These are phyloP conservation scores for Astrothelium macrocarpum DNA, from an alignment of 495 filamentous ascomycete genomes.

Conservation along the genomic window DNA sequence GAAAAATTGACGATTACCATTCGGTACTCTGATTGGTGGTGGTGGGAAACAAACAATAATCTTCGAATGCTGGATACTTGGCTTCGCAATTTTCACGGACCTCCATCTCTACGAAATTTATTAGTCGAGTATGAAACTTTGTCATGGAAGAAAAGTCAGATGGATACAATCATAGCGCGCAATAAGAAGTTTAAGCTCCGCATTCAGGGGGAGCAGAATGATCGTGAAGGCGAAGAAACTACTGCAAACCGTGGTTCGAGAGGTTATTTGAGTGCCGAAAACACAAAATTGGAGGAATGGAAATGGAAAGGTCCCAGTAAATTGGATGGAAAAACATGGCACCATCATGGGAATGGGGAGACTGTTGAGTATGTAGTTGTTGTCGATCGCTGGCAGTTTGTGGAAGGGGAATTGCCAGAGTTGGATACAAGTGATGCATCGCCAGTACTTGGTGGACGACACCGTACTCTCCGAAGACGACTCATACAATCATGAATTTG, in stretches of 20 bases:
- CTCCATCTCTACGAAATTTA: background rate
- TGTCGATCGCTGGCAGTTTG: background rate
- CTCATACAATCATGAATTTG: background rate
- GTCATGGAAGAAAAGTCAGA: background rate
- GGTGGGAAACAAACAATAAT: background rate
- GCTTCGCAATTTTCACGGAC: background rate
- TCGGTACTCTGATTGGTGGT: slow-evolving; percentile 2
- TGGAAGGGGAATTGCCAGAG: background rate
- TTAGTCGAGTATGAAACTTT: background rate
- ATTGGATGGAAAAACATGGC: background rate
- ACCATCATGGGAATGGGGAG: background rate
- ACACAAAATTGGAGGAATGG: background rate
- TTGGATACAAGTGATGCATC: background rate
- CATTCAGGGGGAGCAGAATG: background rate
- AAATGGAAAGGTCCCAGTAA: slow-evolving; percentile 4
- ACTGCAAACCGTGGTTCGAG: background rate
- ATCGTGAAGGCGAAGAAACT: background rate
- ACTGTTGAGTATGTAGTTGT: background rate
- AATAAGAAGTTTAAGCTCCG: background rate
- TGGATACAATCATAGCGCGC: slow-evolving; percentile 2
- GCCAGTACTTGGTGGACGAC: background rate
- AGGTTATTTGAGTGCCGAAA: background rate
- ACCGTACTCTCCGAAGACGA: background rate
- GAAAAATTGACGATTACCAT: slow-evolving; percentile 1
- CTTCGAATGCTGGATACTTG: background rate